Evolutionary conservation across 371 early-diverging fungal species (phyloP).

Genomic region (Mucor irregularis): DNA sequence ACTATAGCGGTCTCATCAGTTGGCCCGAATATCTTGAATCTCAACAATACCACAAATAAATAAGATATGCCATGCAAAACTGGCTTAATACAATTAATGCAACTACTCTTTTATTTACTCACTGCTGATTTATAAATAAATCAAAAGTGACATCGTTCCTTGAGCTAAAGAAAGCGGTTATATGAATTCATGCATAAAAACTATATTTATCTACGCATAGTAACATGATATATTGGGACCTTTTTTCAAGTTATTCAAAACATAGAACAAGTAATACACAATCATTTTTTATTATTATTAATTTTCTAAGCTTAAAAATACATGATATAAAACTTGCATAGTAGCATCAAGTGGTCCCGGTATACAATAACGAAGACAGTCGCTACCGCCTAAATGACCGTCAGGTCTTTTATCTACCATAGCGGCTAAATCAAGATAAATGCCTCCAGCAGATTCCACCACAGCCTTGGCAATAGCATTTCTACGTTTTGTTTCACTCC

Average conservation of each 20-base stretch:
- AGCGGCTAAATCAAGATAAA: conserved; percentile 57
- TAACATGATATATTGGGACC: too few species aligned
- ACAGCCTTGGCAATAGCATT: conserved; percentile 58
- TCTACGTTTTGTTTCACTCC: conserved; percentile 56
- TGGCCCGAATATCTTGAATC: conserved; percentile 75
- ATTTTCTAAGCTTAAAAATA: conserved; percentile 34
- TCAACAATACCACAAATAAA: conserved; percentile 59
- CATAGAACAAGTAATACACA: too few species aligned
- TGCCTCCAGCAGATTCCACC: conserved; percentile 60
- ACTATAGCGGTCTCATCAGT: conserved; percentile 63
- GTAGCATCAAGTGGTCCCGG: conserved; percentile 65
- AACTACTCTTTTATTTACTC: too few species aligned
- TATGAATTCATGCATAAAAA: too few species aligned
- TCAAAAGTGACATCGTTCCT: too few species aligned
- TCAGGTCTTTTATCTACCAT: conserved; percentile 55
- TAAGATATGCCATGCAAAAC: background rate
- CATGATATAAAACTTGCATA: conserved; percentile 51
- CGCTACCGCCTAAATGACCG: conserved; percentile 61
- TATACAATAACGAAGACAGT: conserved; percentile 66
- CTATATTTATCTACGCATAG: too few species aligned
- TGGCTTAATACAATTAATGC: background rate
- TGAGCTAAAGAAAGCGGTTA: too few species aligned
- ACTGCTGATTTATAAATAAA: too few species aligned
- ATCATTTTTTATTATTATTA: too few species aligned
- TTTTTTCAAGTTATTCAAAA: too few species aligned